Evolutionary conservation across 1,284 basidiomycete genomes (phyloP), one percentile per base, ranked within the genome.

Genomic region (Schizopora paradoxa): DNA sequence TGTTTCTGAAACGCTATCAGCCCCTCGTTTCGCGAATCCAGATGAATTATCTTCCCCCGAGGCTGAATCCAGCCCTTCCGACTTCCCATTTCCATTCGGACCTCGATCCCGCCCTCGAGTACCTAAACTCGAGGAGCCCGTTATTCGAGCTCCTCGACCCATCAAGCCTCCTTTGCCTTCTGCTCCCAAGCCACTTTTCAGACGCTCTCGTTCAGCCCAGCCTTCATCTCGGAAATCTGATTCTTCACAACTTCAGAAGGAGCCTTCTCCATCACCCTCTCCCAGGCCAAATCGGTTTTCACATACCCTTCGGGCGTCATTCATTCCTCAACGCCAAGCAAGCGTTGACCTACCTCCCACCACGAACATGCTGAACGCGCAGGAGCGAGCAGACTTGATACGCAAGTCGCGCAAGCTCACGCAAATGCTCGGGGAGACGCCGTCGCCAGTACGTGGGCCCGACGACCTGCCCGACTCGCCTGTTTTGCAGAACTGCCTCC

Each of bases 351-450:
- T 61, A 13, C 78, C 80, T 0, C 74, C 77, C 1, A 84, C 82
- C 4, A 81, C 78, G 2, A 88, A 88, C 60, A 66, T 73, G 47
- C 77, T 91, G 29, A 69, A 72, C 48, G 66, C 80, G 7, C 70
- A 74, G 18, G 80, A 87, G 54, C 82, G 87, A 18, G 76, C 82
- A 0, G 80, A 86, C 32, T 77, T 86, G 42, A 67, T 91, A 19
- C 72, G 79, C 41, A 81, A 82, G 53, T 77, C 80, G 25, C 77
- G 81, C 56, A 92, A 92, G 63, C 72, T 92, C 32, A 76, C 86
- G 21, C 80, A 83, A 55, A 64, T 91, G 14, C 80, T 92, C 41
- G 90, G 90, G 21, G 72, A 78, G 60, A 74, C 70, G 1, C 82
- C 81, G 72, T 67, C 23, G 60, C 60, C 14, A 64, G 67, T 27